Base-by-base conservation (phyloP, 1,284 basidiomycete genomes). In the Cryptococcus sp. region DNA sequence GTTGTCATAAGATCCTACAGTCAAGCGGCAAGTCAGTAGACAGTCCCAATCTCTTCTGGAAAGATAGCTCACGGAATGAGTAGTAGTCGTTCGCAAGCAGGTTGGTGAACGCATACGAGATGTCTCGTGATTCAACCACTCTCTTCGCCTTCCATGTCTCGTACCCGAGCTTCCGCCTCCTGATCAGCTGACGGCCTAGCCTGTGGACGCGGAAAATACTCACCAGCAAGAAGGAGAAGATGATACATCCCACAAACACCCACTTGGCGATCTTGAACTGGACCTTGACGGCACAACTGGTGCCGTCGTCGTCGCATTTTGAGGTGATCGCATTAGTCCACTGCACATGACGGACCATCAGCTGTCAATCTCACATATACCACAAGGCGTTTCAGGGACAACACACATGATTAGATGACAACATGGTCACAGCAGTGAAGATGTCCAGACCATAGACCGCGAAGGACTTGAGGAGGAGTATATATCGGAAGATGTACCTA, bases 191-290 rank as follows among this genome's bases (percentile, higher is more conserved):
- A 33, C 28, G 28, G 28, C 20, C 7, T 9, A 16, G 2, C 11
- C 7, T 13, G 16, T 37, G 20, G 37, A 1, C 13, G 35, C 45
- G 28, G 28, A 39, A 36, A 18, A 42, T 18, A 80, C 86, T 62
- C 70, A 89, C 90, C 71, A 98, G 80, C 13, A 98, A 80, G 80
- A 98, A 98, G 21, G 91, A 94, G 77, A 97, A 92, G 70, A 96
- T 88, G 82, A 98, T 98, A 77, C 95, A 98, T 42, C 91, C 92
- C 24, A 94, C 88, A 79, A 98, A 98, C 59, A 98, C 81, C 93
- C 93, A 98, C 77, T 93, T 91, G 58, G 91, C 92, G 52, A 90
- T 85, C 56, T 81, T 80, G 79, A 97, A 97, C 7, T 90, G 87
- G 60, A 98, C 91, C 66, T 86, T 84, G 61, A 97, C 85, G 65